phyloP scores from a whole-genome alignment of 192 early-diverging fungal species.

The Mortierella antarctica region DNA sequence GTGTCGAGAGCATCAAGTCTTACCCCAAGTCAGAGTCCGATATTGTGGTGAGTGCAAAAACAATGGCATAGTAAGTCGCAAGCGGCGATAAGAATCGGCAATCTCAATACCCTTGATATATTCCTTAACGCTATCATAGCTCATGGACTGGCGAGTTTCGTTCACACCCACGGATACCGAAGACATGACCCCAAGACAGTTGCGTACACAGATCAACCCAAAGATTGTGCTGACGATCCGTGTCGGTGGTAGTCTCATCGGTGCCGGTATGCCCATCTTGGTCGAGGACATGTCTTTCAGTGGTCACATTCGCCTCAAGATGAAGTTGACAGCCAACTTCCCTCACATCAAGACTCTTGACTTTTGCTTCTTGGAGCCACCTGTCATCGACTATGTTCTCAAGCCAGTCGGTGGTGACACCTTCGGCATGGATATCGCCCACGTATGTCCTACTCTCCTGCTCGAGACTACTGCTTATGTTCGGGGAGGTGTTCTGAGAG shows the following conservation, averaged over 20 bases:
- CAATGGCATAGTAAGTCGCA: background rate
- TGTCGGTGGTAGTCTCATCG: slow-evolving; percentile 87
- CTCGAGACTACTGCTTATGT: background rate
- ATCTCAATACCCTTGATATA: background rate
- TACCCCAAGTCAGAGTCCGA: slow-evolving; percentile 80
- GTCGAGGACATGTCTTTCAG: slow-evolving; percentile 88
- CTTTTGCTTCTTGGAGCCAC: slow-evolving; percentile 85
- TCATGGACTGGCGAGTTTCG: slow-evolving; percentile 92
- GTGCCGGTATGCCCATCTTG: slow-evolving; percentile 87
- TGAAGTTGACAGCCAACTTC: slow-evolving; percentile 88
- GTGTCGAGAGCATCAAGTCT: slow-evolving; percentile 76
- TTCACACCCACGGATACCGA: slow-evolving; percentile 86
- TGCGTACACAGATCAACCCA: slow-evolving; percentile 81
- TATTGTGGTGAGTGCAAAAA: slow-evolving; percentile 63
- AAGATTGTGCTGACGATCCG: slow-evolving; percentile 88
- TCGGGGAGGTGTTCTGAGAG: too few species aligned
- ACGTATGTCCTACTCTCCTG: slow-evolving; percentile 55
- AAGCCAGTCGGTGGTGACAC: slow-evolving; percentile 90
- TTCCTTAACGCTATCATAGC: slow-evolving; percentile 34
- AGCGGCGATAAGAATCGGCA: too few species aligned
- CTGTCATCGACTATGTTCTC: slow-evolving; percentile 88
- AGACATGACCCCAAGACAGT: slow-evolving; percentile 74
- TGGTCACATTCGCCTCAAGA: slow-evolving; percentile 78
- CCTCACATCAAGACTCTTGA: slow-evolving; percentile 90
- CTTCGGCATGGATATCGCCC: slow-evolving; percentile 87